Base-by-base conservation (phyloP, 306 rosid genomes). In the Gleditsia sinensis region DNA sequence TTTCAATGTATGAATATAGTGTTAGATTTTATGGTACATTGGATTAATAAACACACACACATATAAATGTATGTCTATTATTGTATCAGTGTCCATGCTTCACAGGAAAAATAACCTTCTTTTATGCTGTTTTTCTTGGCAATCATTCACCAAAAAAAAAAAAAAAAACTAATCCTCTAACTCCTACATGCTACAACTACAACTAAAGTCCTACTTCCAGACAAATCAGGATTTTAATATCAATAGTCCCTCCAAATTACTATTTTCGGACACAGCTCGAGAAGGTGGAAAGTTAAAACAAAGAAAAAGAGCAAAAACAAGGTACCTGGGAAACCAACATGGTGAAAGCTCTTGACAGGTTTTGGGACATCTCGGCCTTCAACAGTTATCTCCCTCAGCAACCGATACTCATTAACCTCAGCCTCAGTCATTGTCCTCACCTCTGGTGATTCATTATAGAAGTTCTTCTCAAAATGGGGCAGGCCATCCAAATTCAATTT, bases 301-400 rank as follows among this genome's bases (percentile, higher is more conserved):
- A 16, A 59, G 39, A 27, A 3, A 39, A 20, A 9, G 24, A 9
- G 7, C 40, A 20, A 1, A 7, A 46, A 68, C 25, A 7, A 54
- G 6, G 33, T 80, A 94, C 99, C 99, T n/a, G 99, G 99, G 84
- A 94, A 94, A 37, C 97, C 95, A 33, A 82, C 85, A 75, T 90
- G 96, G 2, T 72, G 69, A 55, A 94, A 94, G 67, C 84, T 76
- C 85, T 90, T 88, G 82, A 94, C 91, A 24, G 99, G 99, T 63
- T 87, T 92, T n/a, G 99, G 99, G 36, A 94, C 90, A 78, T 92
- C 99, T 13, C 88, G 91, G 30, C 99, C 98, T 84, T 94, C 99
- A 75, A 94, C 86, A 8, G 97, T 92, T 70, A 94, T 92, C 69
- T 92, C 99, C 57, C 99, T 88, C 75, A 46, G 83, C 32, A 11